Evolutionary conservation across 2,329 filamentous ascomycete genomes (phyloP).

Genomic region (Parastagonospora nodorum): DNA sequence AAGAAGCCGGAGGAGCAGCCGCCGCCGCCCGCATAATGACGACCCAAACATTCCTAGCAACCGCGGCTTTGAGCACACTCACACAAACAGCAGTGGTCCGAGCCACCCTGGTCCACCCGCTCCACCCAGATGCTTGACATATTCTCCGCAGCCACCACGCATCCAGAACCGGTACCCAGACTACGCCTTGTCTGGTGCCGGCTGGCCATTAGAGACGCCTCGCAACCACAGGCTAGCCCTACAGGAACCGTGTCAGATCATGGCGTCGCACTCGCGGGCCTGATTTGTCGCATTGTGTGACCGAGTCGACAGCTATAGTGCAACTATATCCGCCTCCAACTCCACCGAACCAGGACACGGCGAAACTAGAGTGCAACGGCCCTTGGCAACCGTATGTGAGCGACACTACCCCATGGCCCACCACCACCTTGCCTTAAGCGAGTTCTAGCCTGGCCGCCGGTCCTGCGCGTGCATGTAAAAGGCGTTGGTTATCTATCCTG

Average conservation of each 20-base stretch:
- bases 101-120: slow-evolving; percentile 9
- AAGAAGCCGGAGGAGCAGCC: background rate
- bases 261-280: no score
- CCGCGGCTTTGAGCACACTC: slow-evolving; percentile 13
- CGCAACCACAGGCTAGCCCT: slow-evolving; percentile 1
- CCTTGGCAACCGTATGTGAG: slow-evolving; percentile 13
- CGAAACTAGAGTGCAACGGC: background rate
- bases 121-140: slow-evolving; percentile 21
- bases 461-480: slow-evolving; percentile 15
- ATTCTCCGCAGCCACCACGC: slow-evolving; percentile 16
- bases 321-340: no score
- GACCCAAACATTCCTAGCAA: slow-evolving; percentile 12
- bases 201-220: background rate
- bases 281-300: no score
- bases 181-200: background rate
- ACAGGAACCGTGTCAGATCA: no score
- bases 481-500: slow-evolving; percentile 2
- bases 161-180: slow-evolving; percentile 25
- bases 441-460: slow-evolving; percentile 12
- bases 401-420: slow-evolving; percentile 18
- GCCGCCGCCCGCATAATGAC: background rate
- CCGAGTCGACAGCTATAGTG: no score
- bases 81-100: slow-evolving; percentile 8
- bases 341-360: no score
- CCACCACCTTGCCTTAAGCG: slow-evolving; percentile 18